These are phyloP conservation scores for Metschnikowia baotianmanensis DNA, from an alignment of 805 yeast species.

Conservation along the genomic window DNA sequence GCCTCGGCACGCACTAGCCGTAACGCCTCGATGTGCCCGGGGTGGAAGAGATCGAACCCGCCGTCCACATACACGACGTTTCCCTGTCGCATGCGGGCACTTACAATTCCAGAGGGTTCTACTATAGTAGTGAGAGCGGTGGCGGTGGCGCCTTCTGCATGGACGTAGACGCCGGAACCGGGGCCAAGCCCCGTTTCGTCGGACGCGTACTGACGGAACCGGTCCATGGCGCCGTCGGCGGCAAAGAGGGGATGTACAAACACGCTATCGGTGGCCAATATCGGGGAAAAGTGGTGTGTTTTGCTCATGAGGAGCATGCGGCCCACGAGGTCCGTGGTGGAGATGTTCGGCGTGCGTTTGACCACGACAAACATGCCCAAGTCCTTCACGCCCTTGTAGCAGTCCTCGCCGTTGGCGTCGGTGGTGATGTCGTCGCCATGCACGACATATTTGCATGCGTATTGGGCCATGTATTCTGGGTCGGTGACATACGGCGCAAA, in stretches of 20 bases:
- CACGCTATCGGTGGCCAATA: conserved; percentile 24
- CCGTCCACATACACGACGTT: conserved; percentile 64
- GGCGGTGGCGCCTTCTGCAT: conserved; percentile 27
- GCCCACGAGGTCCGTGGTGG: conserved; percentile 92
- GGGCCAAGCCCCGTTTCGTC: conserved; percentile 56
- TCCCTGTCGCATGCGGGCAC: conserved; percentile 17
- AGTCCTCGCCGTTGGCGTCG: conserved; percentile 93
- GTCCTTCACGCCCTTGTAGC: conserved; percentile 81
- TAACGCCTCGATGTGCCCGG: conserved; percentile 84
- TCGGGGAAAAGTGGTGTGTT: conserved; percentile 50
- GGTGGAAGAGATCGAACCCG: conserved; percentile 87
- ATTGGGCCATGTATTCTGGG: conserved; percentile 70
- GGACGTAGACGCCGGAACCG: conserved; percentile 57
- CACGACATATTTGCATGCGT: conserved; percentile 85
- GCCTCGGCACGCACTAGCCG: conserved; percentile 45
- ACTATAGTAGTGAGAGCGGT: conserved; percentile 31
- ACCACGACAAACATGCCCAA: conserved; percentile 87
- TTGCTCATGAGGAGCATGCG: conserved; percentile 69
- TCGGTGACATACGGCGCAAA: conserved; percentile 93
- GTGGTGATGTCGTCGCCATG: conserved; percentile 98
- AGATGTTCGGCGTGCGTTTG: conserved; percentile 88
- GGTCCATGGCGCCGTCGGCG: conserved; percentile 34
- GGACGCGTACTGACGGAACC: conserved; percentile 57
- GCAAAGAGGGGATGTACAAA: conserved; percentile 27
- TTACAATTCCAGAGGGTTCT: conserved; percentile 26